phyloP scores from a whole-genome alignment of 768 basidiomycete species.

The Boletus rufocinnamomeus region DNA sequence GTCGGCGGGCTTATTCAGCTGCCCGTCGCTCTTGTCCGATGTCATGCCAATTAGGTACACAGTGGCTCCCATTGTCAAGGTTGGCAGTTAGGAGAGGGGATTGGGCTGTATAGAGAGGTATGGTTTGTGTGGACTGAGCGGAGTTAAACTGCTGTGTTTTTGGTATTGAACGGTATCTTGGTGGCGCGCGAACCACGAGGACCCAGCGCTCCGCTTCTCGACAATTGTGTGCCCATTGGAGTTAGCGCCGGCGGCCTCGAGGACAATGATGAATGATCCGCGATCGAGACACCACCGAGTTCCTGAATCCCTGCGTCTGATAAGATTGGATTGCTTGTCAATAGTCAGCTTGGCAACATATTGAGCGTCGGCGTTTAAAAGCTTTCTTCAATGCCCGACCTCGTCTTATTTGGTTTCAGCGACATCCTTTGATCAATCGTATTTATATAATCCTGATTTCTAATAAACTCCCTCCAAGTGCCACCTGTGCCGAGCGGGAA shows the following conservation, averaged over 20 bases:
- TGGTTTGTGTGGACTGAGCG: not conserved
- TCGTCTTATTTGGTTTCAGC: not conserved
- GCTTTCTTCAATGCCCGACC: not conserved
- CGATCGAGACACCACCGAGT: not conserved
- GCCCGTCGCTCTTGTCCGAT: slow-evolving; percentile 21
- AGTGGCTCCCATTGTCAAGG: slow-evolving; percentile 28
- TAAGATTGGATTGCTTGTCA: not conserved
- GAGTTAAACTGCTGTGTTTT: not conserved
- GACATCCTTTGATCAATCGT: not conserved
- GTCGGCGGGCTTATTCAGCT: slow-evolving; percentile 23
- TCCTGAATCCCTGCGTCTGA: not conserved
- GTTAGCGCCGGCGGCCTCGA: not conserved
- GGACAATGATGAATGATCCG: not conserved
- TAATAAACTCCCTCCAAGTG: not conserved
- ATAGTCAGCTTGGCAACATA: not conserved
- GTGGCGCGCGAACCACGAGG: not conserved
- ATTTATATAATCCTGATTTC: slow-evolving; percentile 12
- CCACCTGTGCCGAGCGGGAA: too few species aligned
- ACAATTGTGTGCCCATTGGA: not conserved
- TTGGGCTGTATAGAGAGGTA: not conserved
- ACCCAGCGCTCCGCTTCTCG: not conserved
- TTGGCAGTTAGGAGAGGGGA: not conserved
- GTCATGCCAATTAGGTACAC: slow-evolving; percentile 25
- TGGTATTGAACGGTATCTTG: too few species aligned
- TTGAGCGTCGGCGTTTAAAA: too few species aligned